These are phyloP conservation scores for Scedosporium dehoogii DNA, from an alignment of 2,329 filamentous ascomycete genomes.

Conservation along the genomic window DNA sequence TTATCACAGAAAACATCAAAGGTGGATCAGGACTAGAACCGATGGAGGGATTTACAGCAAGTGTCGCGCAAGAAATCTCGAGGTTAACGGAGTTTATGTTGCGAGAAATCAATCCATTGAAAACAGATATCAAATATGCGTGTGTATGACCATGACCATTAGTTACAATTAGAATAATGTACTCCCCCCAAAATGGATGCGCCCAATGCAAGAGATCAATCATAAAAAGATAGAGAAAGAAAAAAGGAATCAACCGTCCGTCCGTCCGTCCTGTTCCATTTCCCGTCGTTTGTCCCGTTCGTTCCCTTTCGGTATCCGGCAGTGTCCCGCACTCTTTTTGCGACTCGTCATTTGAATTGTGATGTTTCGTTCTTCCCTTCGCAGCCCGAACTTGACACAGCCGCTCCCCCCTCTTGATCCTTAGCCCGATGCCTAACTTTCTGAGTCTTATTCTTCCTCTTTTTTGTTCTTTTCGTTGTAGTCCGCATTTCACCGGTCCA, in stretches of 20 bases:
- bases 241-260: not conserved
- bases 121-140: not conserved
- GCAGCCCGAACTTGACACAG: not conserved
- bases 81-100: not conserved
- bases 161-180: not conserved
- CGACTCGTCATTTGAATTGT: not conserved
- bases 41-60: not conserved
- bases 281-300: not conserved
- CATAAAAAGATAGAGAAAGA: not conserved
- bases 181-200: not conserved
- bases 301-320: not conserved
- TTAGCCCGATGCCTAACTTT: no score
- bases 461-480: not conserved
- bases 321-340: slow-evolving; percentile 5
- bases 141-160: not conserved
- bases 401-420: not conserved
- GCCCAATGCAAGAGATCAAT: not conserved
- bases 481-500: not conserved
- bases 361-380: not conserved
- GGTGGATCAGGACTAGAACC: not conserved
- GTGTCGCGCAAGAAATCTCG: not conserved
- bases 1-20: not conserved
- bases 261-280: not conserved
- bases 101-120: no score
- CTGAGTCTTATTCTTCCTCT: not conserved